Conservation (phyloP, 2,329 filamentous ascomycete species). For the Zymoseptoria tritici region DNA sequence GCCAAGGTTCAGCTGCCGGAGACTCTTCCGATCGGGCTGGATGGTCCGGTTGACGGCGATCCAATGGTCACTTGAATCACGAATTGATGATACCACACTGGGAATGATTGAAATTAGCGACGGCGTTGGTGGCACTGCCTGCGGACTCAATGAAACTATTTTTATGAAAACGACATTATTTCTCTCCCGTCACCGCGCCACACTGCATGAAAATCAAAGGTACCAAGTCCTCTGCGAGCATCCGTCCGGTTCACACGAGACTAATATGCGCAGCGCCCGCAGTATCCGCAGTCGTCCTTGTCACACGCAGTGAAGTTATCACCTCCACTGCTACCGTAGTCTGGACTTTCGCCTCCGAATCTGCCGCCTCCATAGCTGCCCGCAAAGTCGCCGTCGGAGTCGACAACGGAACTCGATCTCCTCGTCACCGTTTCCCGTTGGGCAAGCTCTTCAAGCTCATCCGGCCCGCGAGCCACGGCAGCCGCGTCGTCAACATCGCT, state of each 20-base stretch:
- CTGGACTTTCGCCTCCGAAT: not conserved
- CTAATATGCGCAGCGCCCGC: not conserved
- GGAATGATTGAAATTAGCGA: slow-evolving; percentile 14
- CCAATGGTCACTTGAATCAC: slow-evolving; percentile 19
- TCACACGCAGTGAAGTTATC: not conserved
- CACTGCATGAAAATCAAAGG: not conserved
- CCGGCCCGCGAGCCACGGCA: not conserved
- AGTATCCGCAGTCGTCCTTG: not conserved
- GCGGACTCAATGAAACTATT: slow-evolving; percentile 4
- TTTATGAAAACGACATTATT: not conserved
- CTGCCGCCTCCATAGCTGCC: not conserved
- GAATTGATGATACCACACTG: slow-evolving; percentile 2
- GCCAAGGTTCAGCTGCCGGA: slow-evolving; percentile 36
- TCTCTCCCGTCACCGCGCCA: not conserved
- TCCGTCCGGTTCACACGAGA: not conserved
- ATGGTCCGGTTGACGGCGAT: slow-evolving; percentile 22
- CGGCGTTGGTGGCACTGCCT: slow-evolving; percentile 15
- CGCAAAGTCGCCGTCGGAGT: not conserved
- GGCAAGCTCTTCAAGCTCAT: not conserved
- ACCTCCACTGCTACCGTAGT: not conserved
- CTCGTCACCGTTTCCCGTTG: not conserved
- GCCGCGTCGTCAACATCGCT: not conserved
- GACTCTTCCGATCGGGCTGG: slow-evolving; percentile 36
- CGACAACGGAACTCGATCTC: not conserved
- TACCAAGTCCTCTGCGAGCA: not conserved